Percentiles rank a stretch among this genome's conserved stretches.
Evolutionary conservation across 148 eudicot genomes (phyloP).

Genomic region (Tetragonia tetragonoides): DNA sequence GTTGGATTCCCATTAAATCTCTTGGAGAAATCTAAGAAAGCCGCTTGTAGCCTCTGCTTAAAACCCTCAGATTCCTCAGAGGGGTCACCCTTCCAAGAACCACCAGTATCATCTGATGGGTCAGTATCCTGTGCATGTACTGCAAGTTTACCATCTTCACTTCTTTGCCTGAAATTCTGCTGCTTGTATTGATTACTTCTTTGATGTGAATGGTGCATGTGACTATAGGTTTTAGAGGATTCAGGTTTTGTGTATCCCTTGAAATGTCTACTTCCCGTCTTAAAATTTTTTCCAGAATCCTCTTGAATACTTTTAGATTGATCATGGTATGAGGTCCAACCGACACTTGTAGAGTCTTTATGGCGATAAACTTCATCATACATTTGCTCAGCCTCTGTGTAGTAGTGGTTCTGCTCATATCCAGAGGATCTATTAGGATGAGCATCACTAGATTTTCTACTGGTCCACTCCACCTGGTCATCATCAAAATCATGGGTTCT

Average conservation of each 20-base stretch:
- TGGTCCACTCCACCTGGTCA: conserved; percentile 28
- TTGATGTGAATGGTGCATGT: conserved; percentile 17
- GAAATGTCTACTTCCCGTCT: conserved; percentile 22
- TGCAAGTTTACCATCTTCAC: conserved; percentile 20
- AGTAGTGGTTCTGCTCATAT: conserved; percentile 21
- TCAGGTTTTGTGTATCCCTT: conserved; percentile 30
- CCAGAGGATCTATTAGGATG: conserved; percentile 22
- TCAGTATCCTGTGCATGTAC: conserved; percentile 14
- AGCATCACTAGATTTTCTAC: conserved; percentile 23
- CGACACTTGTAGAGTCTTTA: conserved; percentile 21
- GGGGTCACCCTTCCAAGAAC: conserved; percentile 23
- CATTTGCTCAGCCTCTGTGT: conserved; percentile 23
- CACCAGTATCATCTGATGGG: conserved; percentile 7
- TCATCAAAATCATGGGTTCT: conserved; percentile 19
- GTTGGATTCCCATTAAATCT: conserved; percentile 39
- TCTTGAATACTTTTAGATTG: conserved; percentile 24
- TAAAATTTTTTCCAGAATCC: conserved; percentile 21
- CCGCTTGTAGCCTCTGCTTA: conserved; percentile 33
- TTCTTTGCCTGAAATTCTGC: conserved; percentile 30
- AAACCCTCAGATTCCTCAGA: conserved; percentile 38
- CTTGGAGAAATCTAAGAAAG: conserved; percentile 36
- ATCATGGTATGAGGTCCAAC: conserved; percentile 23
- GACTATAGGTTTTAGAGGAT: conserved; percentile 24
- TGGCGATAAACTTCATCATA: conserved; percentile 24
- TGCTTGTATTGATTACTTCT: conserved; percentile 26